Conservation (phyloP, 495 filamentous ascomycete genomes). For the Articulospora tetracladia region DNA sequence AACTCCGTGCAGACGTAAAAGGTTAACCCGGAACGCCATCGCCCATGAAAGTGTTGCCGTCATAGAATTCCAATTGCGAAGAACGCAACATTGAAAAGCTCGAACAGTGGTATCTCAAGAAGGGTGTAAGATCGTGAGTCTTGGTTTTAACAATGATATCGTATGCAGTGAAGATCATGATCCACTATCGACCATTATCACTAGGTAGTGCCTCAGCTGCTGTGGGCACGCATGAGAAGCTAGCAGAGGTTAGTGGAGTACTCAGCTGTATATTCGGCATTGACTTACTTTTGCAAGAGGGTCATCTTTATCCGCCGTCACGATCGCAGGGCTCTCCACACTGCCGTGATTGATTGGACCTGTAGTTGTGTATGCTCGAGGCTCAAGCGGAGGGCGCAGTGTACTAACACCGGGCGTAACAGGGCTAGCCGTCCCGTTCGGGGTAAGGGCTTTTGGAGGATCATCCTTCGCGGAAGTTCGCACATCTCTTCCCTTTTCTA, state of each 20-base stretch:
- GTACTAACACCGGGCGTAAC: background rate
- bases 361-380: conserved; percentile 61
- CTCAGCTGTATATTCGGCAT: background rate
- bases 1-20: background rate
- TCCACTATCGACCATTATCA: background rate
- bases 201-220: conserved; percentile 31
- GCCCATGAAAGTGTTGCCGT: conserved; percentile 6
- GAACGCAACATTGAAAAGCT: conserved; percentile 1
- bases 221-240: conserved; percentile 47
- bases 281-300: conserved; percentile 67
- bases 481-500: conserved; percentile 66
- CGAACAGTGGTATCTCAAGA: conserved; percentile 23
- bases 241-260: conserved; percentile 32
- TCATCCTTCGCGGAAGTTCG: conserved; percentile 53
- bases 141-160: background rate
- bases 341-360: conserved; percentile 46
- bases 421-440: conserved; percentile 4
- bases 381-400: conserved; percentile 34
- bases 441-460: conserved; percentile 28
- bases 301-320: conserved; percentile 60
- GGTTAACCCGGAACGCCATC: conserved; percentile 16
- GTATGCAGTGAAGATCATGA: background rate
- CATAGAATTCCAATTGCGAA: background rate
- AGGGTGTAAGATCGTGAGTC: conserved; percentile 7
- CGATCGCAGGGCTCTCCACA: conserved; percentile 57